phyloP scores from a whole-genome alignment of 768 basidiomycete genomes.

The Lenzites betulinus region DNA sequence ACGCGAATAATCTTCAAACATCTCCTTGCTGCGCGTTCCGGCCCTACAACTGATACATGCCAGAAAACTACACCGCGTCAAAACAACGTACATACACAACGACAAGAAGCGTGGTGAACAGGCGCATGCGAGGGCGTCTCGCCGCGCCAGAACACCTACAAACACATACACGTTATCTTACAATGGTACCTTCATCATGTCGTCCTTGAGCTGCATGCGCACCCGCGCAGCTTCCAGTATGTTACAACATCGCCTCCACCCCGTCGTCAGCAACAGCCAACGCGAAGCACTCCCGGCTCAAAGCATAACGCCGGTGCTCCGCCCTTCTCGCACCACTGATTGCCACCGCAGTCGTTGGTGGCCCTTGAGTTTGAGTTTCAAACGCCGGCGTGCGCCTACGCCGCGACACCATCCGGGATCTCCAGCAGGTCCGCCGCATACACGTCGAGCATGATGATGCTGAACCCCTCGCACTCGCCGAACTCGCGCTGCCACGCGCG shows the following conservation, averaged over 20 bases:
- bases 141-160: not conserved
- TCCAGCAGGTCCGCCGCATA: constrained; percentile 42
- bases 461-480: constrained; percentile 41
- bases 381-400: not conserved
- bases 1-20: not conserved
- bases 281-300: constrained; percentile 17
- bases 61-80: not conserved
- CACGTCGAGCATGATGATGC: constrained; percentile 38
- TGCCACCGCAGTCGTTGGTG: not conserved
- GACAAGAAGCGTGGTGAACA: not conserved
- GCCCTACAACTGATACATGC: not conserved
- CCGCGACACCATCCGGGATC: constrained; percentile 18
- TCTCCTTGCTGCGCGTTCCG: not conserved
- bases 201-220: not conserved
- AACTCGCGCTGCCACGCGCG: constrained; percentile 76
- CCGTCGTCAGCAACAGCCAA: not conserved
- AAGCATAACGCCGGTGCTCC: constrained; percentile 22
- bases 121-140: not conserved
- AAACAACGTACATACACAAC: constrained; percentile 1
- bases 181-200: not conserved
- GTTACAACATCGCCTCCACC: not conserved
- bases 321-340: not conserved
- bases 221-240: not conserved
- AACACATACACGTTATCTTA: not conserved
- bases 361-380: too few relatives aligned